Percentiles rank a stretch among this genome's conserved stretches.
phyloP scores from a whole-genome alignment of 306 rosid species.

The Malus sieversii region DNA sequence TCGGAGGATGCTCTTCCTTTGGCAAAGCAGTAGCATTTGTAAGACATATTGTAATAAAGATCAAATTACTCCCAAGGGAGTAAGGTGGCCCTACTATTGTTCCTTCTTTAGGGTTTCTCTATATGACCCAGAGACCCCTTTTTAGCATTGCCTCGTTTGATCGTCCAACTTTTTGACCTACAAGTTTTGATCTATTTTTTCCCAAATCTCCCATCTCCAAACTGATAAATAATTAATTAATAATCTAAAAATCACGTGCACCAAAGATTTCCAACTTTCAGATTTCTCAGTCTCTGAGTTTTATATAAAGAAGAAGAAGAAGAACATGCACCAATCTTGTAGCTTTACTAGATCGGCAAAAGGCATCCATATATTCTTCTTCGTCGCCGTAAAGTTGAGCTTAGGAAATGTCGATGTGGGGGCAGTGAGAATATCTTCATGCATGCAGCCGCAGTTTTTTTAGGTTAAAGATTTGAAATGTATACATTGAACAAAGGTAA shows the following conservation, averaged over 20 bases:
- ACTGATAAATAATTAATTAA: neutral
- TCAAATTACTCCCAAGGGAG: neutral
- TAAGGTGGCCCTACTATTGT: neutral
- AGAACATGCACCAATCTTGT: neutral
- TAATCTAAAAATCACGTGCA: neutral
- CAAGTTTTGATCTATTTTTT: neutral
- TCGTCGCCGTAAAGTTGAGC: conserved; percentile 5
- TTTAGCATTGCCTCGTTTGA: neutral
- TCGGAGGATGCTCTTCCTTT: neutral
- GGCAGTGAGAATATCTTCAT: neutral
- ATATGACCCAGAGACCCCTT: neutral
- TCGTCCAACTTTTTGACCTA: neutral
- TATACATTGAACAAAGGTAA: neutral
- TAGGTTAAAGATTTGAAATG: neutral
- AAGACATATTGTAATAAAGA: neutral
- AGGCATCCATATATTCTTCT: neutral
- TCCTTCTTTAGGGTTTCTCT: neutral
- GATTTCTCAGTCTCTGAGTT: neutral
- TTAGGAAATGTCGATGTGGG: neutral
- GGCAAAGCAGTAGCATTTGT: neutral
- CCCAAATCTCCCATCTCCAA: neutral
- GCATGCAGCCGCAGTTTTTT: neutral
- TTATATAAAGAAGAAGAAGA: neutral
- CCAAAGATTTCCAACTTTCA: neutral
- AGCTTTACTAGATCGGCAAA: neutral